Base-by-base conservation (phyloP, 1,284 basidiomycete species). In the Rugosomyces carneus region DNA sequence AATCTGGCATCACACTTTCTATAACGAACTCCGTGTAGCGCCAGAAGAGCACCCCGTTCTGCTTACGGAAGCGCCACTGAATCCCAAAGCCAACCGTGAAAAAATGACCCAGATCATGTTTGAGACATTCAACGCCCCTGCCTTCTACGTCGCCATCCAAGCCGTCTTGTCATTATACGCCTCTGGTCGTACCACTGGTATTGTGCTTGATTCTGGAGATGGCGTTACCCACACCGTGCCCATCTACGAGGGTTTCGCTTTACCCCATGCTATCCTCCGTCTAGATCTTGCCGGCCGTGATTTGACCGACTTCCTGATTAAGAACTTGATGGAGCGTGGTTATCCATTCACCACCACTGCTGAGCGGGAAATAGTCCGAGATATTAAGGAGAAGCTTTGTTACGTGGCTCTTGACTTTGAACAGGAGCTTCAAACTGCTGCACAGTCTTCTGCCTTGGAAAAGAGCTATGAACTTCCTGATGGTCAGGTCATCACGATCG, bases 81-180 rank as follows among this genome's bases (percentile, higher is more conserved):
- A 93, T 77, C 91, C 92, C 59, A 94, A 93, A 78, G 86, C 85
- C 52, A 93, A 94, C 76, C 77, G 91, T 65, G 91, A 95, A 75
- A 93, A 93, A 80, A 93, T 93, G 90, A 93, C 90, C 52, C 90
- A 93, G 72, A 93, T 93, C 77, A 93, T 93, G 89, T 95, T 95
- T 68, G 91, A 95, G 78, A 94, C 91, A 38, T 94, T 95, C 81
- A 94, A 93, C 71, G 82, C 81, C 3, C 91, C 91, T 46, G 91
- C 91, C 13, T 93, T 94, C 78, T 93, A 93, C 75, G 90, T 93
- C 57, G 80, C 88, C 48, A 93, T 93, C 69, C 92, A 94, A 73
- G 91, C 91, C 65, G 91, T 93, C 47, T 79, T 95, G 35, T 93
- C 90, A 31, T 79, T 94, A 45, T 94, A 93, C 71, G 90, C 92